phyloP scores from a whole-genome alignment of 495 filamentous ascomycete genomes.

The Penicillium parvum region DNA sequence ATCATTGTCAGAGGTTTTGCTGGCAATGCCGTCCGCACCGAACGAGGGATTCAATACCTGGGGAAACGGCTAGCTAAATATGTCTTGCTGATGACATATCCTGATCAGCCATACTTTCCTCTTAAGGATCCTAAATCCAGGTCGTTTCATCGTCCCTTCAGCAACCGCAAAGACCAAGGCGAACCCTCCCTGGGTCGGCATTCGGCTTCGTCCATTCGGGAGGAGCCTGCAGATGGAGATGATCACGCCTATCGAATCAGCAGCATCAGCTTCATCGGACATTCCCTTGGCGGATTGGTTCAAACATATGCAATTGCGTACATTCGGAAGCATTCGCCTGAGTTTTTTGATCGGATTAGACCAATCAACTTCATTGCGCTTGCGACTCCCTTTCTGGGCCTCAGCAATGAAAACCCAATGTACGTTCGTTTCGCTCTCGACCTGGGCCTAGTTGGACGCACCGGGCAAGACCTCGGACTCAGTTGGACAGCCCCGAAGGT shows the following conservation, averaged over 20 bases:
- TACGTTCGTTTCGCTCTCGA: slow-evolving; percentile 97
- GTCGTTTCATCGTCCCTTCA: slow-evolving; percentile 32
- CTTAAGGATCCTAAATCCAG: slow-evolving; percentile 52
- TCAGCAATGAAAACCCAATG: slow-evolving; percentile 95
- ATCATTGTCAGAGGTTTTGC: slow-evolving; percentile 91
- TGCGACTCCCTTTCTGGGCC: slow-evolving; percentile 82
- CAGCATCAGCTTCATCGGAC: slow-evolving; percentile 92
- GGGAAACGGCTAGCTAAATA: slow-evolving; percentile 93
- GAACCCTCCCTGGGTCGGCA: slow-evolving; percentile 8
- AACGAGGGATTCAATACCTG: slow-evolving; percentile 92
- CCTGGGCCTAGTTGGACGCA: slow-evolving; percentile 89
- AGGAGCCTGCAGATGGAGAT: slow-evolving; percentile 19
- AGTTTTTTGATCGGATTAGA: slow-evolving; percentile 81
- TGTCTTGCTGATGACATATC: slow-evolving; percentile 82
- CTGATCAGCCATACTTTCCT: slow-evolving; percentile 81
- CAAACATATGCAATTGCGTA: slow-evolving; percentile 97
- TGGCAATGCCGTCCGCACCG: slow-evolving; percentile 85
- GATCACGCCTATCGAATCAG: slow-evolving; percentile 78
- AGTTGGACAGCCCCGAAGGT: slow-evolving; percentile 89
- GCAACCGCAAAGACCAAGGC: slow-evolving; percentile 20
- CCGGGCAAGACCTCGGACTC: slow-evolving; percentile 89
- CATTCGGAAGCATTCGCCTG: slow-evolving; percentile 91
- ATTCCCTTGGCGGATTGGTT: slow-evolving; percentile 86
- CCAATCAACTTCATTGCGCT: slow-evolving; percentile 93
- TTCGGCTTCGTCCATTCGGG: slow-evolving; percentile 3